phyloP scores from a whole-genome alignment of 1,139 yeast species.

The Yamadazyma kanchanaburiensis region DNA sequence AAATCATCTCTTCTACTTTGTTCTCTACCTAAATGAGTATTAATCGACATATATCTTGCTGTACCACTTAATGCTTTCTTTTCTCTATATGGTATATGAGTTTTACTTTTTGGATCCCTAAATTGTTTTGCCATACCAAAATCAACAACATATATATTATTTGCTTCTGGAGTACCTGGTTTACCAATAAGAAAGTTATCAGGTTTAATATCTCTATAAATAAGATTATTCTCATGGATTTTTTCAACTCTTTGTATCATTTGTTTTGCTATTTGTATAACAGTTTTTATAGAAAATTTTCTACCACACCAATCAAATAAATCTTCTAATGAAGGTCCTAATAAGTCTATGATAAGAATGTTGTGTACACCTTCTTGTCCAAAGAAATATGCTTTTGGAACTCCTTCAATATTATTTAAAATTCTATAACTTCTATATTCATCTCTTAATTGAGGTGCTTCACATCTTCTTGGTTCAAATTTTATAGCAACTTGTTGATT shows the following conservation, averaged over 20 bases:
- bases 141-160: constrained; percentile 47
- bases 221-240: constrained; percentile 66
- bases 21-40: constrained; percentile 63
- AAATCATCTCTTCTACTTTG: constrained; percentile 64
- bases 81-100: constrained; percentile 62
- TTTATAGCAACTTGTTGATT: constrained; percentile 78
- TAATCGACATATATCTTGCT: constrained; percentile 64
- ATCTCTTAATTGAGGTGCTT: constrained; percentile 77
- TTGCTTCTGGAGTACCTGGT: constrained; percentile 62
- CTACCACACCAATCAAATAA: constrained; percentile 82
- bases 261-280: constrained; percentile 70
- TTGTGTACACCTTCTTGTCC: constrained; percentile 82
- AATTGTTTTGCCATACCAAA: constrained; percentile 70
- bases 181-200: constrained; percentile 72
- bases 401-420: constrained; percentile 56
- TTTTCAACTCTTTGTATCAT: constrained; percentile 68
- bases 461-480: constrained; percentile 76
- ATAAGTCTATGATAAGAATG: constrained; percentile 65
- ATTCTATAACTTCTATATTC: constrained; percentile 74
- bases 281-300: constrained; percentile 64
- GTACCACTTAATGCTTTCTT: constrained; percentile 63
- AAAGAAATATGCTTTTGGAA: constrained; percentile 74
- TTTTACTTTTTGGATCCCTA: constrained; percentile 57
- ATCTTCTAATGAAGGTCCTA: constrained; percentile 78
- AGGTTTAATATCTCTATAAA: constrained; percentile 75